Evolutionary conservation across 495 filamentous ascomycete species (phyloP), one percentile per base, ranked within the genome.

Genomic region (Daldinia concentrica): DNA sequence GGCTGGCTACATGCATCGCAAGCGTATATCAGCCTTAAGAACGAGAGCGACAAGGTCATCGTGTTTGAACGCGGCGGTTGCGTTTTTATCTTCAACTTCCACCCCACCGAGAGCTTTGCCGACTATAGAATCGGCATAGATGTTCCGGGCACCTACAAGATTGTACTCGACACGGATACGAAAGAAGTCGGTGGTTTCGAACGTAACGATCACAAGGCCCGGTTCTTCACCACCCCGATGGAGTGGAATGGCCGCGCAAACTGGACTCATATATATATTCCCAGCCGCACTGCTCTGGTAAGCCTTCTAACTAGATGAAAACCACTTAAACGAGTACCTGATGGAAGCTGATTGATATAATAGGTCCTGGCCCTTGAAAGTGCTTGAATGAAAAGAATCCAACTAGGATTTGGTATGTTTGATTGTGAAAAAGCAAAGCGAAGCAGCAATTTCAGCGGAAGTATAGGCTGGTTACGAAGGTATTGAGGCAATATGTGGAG

Each of bases 41-140:
- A 99, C 80, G 94, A 99, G 77, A 83, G 76, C 41, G 95, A 99
- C 81, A 99, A 98, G 82, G 92, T 98, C 19, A 87, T 99, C 68
- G 94, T 96, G 57, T 99, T 98, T 79, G 95, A 99, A 82, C 89
- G 95, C 26, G 95, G 89, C 3, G 94, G 94, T 0, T 79, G 97
- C 45, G 82, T 99, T 34, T 99, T 92, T 87, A 87, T 97, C 72
- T 98, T 99, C 86, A 99, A 99, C 80, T 97, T 97, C 85, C 90
- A 98, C 77, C 90, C 92, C 5, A 87, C 87, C n/a, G 74, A 90
- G 48, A 97, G 93, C 84, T 99, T 90, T 78, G 88, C 93, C 17
- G 96, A 98, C 77, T 99, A 97, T 76, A 86, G 96, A 19, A 90
- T 98, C 63, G 95, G 95, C 0, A 86, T 99, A 54, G 92, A 98